A percentile compares a stretch with the other conserved stretches of the same genome.
Evolutionary conservation across 345 rosid species (phyloP).

Genomic region (Citrus reticulata): DNA sequence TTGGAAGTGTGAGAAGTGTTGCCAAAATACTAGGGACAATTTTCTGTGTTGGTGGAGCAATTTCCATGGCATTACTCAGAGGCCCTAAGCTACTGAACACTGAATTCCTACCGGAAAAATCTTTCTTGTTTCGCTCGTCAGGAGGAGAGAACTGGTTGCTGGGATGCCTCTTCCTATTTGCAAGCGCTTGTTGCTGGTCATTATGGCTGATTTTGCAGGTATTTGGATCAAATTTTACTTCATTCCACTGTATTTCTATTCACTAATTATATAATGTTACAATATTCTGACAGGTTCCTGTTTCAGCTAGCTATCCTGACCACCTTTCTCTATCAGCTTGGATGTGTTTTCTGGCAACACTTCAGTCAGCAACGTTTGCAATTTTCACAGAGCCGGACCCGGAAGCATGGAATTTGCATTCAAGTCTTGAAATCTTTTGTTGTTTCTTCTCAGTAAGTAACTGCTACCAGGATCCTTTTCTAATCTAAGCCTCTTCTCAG

Average conservation of each 20-base stretch:
- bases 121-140: slow-evolving; percentile 19
- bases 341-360: slow-evolving; percentile 63
- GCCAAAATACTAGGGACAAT: slow-evolving; percentile 66
- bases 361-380: slow-evolving; percentile 50
- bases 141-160: slow-evolving; percentile 43
- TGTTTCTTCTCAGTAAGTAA: slow-evolving; percentile 43
- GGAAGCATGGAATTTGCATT: slow-evolving; percentile 47
- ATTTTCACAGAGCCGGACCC: slow-evolving; percentile 44
- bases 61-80: slow-evolving; percentile 58
- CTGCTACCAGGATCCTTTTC: no score
- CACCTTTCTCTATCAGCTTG: slow-evolving; percentile 64
- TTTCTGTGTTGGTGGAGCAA: slow-evolving; percentile 59
- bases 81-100: slow-evolving; percentile 69
- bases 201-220: slow-evolving; percentile 78
- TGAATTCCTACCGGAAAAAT: slow-evolving; percentile 11
- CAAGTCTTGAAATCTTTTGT: slow-evolving; percentile 38
- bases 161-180: slow-evolving; percentile 59
- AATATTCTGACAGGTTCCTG: slow-evolving; percentile 43
- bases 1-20: slow-evolving; percentile 46
- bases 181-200: slow-evolving; percentile 66
- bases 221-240: not conserved
- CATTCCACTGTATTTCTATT: not conserved
- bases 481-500: no score
- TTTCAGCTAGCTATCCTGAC: slow-evolving; percentile 50
- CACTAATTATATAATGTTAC: not conserved